Evolutionary conservation across 495 filamentous ascomycete genomes (phyloP).

Genomic region (Apodospora peruviana): DNA sequence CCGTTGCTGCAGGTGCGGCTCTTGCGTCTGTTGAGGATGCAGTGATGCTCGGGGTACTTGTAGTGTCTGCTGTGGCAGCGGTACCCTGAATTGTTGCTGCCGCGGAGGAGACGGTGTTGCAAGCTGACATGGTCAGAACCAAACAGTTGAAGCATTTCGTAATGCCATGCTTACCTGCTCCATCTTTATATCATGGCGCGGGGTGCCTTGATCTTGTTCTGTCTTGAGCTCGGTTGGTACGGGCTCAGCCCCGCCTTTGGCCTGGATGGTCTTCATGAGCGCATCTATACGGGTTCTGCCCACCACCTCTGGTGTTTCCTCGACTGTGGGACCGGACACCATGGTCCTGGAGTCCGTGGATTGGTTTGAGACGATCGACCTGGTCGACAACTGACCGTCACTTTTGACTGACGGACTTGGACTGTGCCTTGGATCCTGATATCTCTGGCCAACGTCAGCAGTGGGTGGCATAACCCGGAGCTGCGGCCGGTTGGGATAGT

Average conservation of each 20-base stretch:
- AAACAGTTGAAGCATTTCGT: not conserved
- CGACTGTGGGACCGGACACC: conserved; percentile 18
- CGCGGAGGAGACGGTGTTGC: not conserved
- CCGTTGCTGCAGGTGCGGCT: not conserved
- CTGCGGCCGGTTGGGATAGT: conserved; percentile 23
- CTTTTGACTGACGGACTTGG: conserved; percentile 33
- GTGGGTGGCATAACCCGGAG: conserved; percentile 14
- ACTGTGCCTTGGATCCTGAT: conserved; percentile 11
- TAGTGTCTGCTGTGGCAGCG: not conserved
- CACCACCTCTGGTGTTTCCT: conserved; percentile 35
- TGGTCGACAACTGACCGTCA: conserved; percentile 24
- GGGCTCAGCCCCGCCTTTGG: conserved; percentile 46
- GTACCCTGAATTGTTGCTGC: no score
- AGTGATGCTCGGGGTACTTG: not conserved
- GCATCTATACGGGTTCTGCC: conserved; percentile 82
- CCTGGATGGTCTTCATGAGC: conserved; percentile 89
- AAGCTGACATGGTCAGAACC: not conserved
- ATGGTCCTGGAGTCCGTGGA: conserved; percentile 19
- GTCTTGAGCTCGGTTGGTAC: not conserved
- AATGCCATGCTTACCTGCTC: conserved; percentile 6
- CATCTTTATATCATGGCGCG: conserved; percentile 2
- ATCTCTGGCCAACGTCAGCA: conserved; percentile 1
- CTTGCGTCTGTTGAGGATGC: not conserved
- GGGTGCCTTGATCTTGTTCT: not conserved
- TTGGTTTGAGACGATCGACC: conserved; percentile 3